A percentile compares a stretch with the other conserved stretches of the same genome.
Conservation (phyloP, 352 stramenopile genomes). For the Phytophthora sp. region DNA sequence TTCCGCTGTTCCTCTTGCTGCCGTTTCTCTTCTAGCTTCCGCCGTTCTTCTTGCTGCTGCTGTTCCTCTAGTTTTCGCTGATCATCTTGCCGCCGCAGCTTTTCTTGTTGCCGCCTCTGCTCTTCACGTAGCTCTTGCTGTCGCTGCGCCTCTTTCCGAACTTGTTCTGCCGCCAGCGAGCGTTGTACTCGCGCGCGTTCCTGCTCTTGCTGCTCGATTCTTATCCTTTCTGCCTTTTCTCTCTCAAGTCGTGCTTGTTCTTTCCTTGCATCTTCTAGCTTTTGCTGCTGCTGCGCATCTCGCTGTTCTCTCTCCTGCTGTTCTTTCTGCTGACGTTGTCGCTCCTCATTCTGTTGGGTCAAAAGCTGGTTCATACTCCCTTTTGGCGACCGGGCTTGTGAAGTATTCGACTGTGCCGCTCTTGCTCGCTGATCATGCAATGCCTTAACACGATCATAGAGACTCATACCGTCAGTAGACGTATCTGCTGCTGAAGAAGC, state of each 20-base stretch:
- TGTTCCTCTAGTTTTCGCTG: neutral
- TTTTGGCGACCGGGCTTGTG: slow-evolving; percentile 17
- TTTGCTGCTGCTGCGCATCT: neutral
- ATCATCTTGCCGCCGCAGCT: slow-evolving; percentile 2
- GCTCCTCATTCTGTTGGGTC: slow-evolving; percentile 15
- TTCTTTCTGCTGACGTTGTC: slow-evolving; percentile 10
- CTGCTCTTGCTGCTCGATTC: neutral
- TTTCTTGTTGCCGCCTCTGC: slow-evolving; percentile 7
- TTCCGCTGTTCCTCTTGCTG: slow-evolving; percentile 1
- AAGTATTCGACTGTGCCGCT: slow-evolving; percentile 5
- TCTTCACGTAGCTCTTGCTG: neutral
- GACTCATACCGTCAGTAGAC: slow-evolving; percentile 35
- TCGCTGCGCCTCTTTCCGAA: neutral
- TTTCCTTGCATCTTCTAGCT: too few relatives aligned
- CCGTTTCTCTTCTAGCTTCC: slow-evolving; percentile 6
- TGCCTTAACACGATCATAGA: slow-evolving; percentile 52
- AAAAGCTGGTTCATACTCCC: slow-evolving; percentile 18
- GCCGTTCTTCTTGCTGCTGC: neutral
- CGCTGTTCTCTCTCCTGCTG: neutral
- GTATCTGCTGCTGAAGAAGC: neutral
- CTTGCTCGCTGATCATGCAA: slow-evolving; percentile 47
- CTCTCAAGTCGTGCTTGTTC: neutral
- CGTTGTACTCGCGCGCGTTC: neutral
- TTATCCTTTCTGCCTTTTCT: neutral
- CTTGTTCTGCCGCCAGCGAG: neutral